A percentile compares a stretch with the other conserved stretches of the same genome.
Evolutionary conservation across 1,284 basidiomycete species (phyloP).

Genomic region (Neolentinus lepideus): DNA sequence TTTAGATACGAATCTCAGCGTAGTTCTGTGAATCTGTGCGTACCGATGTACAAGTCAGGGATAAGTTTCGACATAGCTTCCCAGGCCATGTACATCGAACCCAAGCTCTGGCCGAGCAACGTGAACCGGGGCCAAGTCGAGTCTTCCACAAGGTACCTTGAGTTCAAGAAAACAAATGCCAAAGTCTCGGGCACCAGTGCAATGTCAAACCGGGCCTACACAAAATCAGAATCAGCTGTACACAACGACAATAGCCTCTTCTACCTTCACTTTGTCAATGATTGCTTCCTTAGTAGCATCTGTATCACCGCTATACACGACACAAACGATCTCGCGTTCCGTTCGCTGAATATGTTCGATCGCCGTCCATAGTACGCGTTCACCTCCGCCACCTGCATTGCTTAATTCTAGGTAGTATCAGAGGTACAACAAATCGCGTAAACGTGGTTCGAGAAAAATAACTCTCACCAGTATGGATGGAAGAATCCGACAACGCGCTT

Average conservation of each 20-base stretch:
- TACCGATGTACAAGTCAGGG: slow-evolving; percentile 90
- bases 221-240: not conserved
- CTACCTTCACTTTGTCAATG: slow-evolving; percentile 77
- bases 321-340: slow-evolving; percentile 65
- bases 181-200: slow-evolving; percentile 54
- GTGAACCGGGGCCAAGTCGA: slow-evolving; percentile 85
- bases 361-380: slow-evolving; percentile 94
- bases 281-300: slow-evolving; percentile 79
- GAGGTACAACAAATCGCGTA: slow-evolving; percentile 14
- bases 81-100: slow-evolving; percentile 78
- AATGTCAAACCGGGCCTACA: slow-evolving; percentile 81
- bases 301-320: slow-evolving; percentile 89
- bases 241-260: no score
- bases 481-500: slow-evolving; percentile 78
- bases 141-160: slow-evolving; percentile 75
- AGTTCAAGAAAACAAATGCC: slow-evolving; percentile 73
- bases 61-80: slow-evolving; percentile 73
- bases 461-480: slow-evolving; percentile 88
- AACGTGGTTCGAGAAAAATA: slow-evolving; percentile 26
- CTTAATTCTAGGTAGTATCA: slow-evolving; percentile 32
- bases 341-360: slow-evolving; percentile 72
- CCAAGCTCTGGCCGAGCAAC: slow-evolving; percentile 85
- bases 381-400: slow-evolving; percentile 96
- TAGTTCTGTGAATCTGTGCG: not conserved
- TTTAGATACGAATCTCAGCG: not conserved